Conservation (phyloP, 1,284 basidiomycete species). For the Ceratobasidium sp. region DNA sequence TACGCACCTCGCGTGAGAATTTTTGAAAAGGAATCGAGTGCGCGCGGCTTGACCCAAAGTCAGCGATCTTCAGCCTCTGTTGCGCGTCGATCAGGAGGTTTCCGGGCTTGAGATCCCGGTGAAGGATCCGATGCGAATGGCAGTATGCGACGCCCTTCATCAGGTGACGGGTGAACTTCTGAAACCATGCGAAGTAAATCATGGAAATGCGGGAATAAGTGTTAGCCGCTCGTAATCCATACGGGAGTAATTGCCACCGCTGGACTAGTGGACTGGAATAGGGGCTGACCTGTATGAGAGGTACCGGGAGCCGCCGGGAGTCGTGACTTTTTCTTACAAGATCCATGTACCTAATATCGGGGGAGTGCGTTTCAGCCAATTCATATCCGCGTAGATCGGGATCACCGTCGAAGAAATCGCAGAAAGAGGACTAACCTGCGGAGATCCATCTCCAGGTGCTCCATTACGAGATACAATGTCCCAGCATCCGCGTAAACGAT, state of each 20-base stretch:
- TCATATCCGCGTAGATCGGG: slow-evolving; percentile 13
- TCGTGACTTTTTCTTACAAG: slow-evolving; percentile 16
- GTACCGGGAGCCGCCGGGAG: neutral
- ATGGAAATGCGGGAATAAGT: neutral
- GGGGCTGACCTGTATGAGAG: slow-evolving; percentile 27
- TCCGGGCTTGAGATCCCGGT: slow-evolving; percentile 69
- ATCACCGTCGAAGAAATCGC: neutral
- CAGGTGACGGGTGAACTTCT: slow-evolving; percentile 41
- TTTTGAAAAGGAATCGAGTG: slow-evolving; percentile 46
- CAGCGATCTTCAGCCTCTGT: slow-evolving; percentile 62
- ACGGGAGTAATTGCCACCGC: neutral
- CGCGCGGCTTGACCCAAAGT: slow-evolving; percentile 65
- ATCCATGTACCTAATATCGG: slow-evolving; percentile 22
- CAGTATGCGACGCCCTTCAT: slow-evolving; percentile 15
- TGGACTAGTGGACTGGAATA: neutral
- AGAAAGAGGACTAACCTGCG: slow-evolving; percentile 2
- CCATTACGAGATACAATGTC: slow-evolving; percentile 23
- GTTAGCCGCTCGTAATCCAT: too few species aligned
- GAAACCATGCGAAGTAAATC: neutral
- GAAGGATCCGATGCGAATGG: slow-evolving; percentile 55
- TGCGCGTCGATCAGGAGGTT: slow-evolving; percentile 66
- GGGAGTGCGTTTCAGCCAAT: neutral
- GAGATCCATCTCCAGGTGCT: slow-evolving; percentile 32
- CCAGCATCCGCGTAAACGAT: neutral
- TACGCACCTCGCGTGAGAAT: slow-evolving; percentile 9